Percentiles rank a stretch among this genome's conserved stretches.
phyloP scores from a whole-genome alignment of 208 protist species.

The Leishmania turanica region DNA sequence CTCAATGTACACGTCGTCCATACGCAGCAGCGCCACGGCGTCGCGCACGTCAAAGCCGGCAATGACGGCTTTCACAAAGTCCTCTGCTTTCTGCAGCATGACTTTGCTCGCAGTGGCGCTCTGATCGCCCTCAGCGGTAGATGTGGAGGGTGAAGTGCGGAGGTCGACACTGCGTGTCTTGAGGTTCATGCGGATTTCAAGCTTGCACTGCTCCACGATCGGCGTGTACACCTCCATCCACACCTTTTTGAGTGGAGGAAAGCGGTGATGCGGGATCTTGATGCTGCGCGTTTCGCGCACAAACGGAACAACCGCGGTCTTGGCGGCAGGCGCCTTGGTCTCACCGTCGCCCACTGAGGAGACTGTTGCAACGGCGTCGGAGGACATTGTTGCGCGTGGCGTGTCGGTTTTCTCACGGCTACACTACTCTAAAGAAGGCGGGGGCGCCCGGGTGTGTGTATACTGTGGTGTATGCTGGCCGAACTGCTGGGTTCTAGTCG shows the following conservation, averaged over 20 bases:
- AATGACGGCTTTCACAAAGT: conserved; percentile 99
- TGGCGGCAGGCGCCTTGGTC: conserved; percentile 6
- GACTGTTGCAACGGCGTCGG: conserved; percentile 4
- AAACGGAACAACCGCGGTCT: conserved; percentile 33
- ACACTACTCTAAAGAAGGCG: no score
- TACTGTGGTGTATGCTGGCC: background rate
- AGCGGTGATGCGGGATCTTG: conserved; percentile 96
- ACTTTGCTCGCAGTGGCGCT: conserved; percentile 50
- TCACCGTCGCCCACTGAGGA: conserved; percentile 3
- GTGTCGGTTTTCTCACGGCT: background rate
- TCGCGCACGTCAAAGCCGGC: conserved; percentile 97
- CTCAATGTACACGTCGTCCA: conserved; percentile 99
- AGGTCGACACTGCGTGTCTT: conserved; percentile 96
- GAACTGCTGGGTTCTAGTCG: background rate
- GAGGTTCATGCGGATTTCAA: conserved; percentile 99
- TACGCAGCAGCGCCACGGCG: conserved; percentile 98
- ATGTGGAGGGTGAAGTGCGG: conserved; percentile 83
- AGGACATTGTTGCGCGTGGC: background rate
- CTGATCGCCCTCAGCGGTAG: conserved; percentile 53
- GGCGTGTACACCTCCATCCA: conserved; percentile 99
- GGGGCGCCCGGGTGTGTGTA: background rate
- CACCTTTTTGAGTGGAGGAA: conserved; percentile 97
- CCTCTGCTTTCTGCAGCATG: conserved; percentile 96
- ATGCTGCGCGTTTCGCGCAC: conserved; percentile 78
- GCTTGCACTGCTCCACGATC: conserved; percentile 98